Evolutionary conservation across 2,329 filamentous ascomycete species (phyloP), one percentile per base, ranked within the genome.

Genomic region (Periglandula ipomoeae): DNA sequence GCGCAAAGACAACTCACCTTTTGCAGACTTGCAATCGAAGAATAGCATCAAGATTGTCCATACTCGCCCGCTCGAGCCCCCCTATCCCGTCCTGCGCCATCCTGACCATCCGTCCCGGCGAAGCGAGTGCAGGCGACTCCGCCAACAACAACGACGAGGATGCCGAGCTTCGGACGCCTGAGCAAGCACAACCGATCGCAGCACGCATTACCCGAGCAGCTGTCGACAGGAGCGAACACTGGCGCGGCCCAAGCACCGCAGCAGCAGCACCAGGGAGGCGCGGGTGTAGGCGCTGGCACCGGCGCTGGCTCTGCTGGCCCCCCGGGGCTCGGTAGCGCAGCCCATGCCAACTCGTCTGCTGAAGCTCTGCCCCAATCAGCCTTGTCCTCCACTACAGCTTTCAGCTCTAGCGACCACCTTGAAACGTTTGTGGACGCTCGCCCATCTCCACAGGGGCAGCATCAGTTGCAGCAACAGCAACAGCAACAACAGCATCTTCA

Each of bases 181-280:
- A 70, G 72, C 62, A 78, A 69, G 69, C 71, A 76, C 69, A 76
- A 76, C 60, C 74, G 74, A 58, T 76, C 76, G 62, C 76, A 78
- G 67, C 74, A 76, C 61, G 71, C 72, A 55, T 69, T 78, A 58
- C 66, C 68, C 58, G 75, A 75, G 61, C 62, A 66, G 57, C 65
- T 66, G 61, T 57, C 65, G 59, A 52, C 63, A 58, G 44, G 42
- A 46, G 44, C 20, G 58, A 52, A 66, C 60, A 53, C 64, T 59
- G 53, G 56, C 50, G 50, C 58, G 58, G 38, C 37, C 47, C 22
- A 24, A 39, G 35, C 46, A 20, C 35, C 30, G 46, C 37, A 46
- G 30, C 42, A 45, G 26, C 47, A 32, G 30, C n/a, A 27, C 15
- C 17, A 19, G n/a, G 35, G 35, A 19, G 39, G 44, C 30, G 24